Base-by-base conservation (phyloP, 2,329 filamentous ascomycete genomes). In the Dothiorella sarmentorum region DNA sequence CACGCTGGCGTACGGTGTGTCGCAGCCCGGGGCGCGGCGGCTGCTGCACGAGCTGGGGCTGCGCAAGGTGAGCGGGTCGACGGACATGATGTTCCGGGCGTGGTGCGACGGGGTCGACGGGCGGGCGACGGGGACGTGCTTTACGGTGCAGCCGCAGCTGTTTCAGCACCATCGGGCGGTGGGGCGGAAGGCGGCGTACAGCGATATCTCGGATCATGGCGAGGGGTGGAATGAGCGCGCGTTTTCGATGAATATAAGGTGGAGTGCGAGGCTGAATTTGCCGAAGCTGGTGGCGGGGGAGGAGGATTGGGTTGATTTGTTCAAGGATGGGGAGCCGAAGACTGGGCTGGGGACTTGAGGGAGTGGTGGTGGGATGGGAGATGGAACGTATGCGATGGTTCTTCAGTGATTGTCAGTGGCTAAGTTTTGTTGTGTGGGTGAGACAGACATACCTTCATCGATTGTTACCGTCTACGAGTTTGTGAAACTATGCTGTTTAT, bases 41-140 rank as follows among this genome's bases (percentile, higher is more conserved):
- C 58, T 69, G 10, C 61, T 71, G 1, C 69, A 67, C 52, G 65
- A 69, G 47, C 64, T 68, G 6, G 66, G 64, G 6, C 58, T 71
- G 10, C 62, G 63, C 4, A 65, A 56, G 26, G 53, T 52, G 11
- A 62, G 45, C 3, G 55, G 43, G 7, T 68, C 74, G 0, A 76
- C 73, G 61, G 69, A 73, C 40, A 65, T 69, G 27, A 68, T 69
- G 66, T 57, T 72, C 9, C 56, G 65, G 15, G 62, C 69, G 13
- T 62, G 74, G 38, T 66, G 69, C 59, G 65, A 72, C 49, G 64
- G 67, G 29, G 57, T 63, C 15, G 56, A 64, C 35, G 49, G 33
- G 7, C 33, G 45, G 7, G 6, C n/a, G 26, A 63, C 59, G 38
- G 63, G 63, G 0, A 56, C 66, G 33, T 71, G 68, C 56, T 22